A percentile compares a stretch with the other conserved stretches of the same genome.
Evolutionary conservation across 2,329 filamentous ascomycete species (phyloP).

Genomic region (Cytospora schulzeri): DNA sequence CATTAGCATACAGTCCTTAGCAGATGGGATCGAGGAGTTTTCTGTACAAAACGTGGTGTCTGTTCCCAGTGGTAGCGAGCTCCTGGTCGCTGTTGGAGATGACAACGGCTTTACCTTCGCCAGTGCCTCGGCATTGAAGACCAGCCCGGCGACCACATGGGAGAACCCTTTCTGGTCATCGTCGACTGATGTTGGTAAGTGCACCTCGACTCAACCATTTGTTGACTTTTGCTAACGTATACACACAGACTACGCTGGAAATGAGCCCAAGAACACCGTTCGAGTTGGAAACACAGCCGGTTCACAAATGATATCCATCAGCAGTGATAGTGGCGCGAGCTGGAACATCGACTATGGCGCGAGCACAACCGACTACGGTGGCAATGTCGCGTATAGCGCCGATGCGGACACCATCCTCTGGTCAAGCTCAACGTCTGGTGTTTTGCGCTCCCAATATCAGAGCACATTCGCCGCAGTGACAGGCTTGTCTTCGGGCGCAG

Average conservation of each 20-base stretch:
- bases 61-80: constrained; percentile 51
- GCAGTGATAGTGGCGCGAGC: constrained; percentile 51
- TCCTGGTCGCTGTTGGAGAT: constrained; percentile 54
- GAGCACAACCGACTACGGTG: constrained; percentile 45
- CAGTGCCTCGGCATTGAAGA: constrained; percentile 41
- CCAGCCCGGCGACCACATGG: constrained; percentile 48
- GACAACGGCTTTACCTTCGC: constrained; percentile 54
- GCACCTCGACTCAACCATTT: background rate
- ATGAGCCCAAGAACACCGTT: constrained; percentile 48
- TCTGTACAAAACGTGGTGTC: constrained; percentile 52
- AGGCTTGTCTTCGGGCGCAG: constrained; percentile 46
- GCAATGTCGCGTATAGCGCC: constrained; percentile 53
- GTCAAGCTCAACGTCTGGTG: constrained; percentile 45
- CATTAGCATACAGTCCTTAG: constrained; percentile 52
- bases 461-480: constrained; percentile 48
- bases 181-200: constrained; percentile 45
- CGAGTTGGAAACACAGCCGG: constrained; percentile 51
- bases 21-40: constrained; percentile 58
- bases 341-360: constrained; percentile 53
- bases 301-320: constrained; percentile 49
- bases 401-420: constrained; percentile 52
- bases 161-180: constrained; percentile 50
- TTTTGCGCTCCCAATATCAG: constrained; percentile 46
- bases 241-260: constrained; percentile 48
- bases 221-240: background rate